These are phyloP conservation scores for Cubamyces sp. DNA, from an alignment of 768 basidiomycete genomes.

Conservation along the genomic window DNA sequence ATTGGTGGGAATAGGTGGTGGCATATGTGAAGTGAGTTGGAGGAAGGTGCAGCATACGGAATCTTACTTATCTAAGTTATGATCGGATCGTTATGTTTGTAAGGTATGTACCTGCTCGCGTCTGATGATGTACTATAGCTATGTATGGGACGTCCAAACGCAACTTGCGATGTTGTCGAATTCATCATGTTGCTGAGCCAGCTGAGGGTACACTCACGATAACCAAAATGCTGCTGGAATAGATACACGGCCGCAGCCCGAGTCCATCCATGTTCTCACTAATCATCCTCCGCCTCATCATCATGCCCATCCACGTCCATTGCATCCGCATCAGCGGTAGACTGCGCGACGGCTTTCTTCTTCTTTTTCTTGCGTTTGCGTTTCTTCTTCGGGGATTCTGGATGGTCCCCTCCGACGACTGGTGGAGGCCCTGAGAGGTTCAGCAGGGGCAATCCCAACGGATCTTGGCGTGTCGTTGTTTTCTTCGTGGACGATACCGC, in stretches of 20 bases:
- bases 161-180: too few species aligned
- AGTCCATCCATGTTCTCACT: neutral
- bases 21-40: neutral
- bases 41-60: neutral
- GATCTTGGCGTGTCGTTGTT: constrained; percentile 3
- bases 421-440: constrained; percentile 57
- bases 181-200: too few species aligned
- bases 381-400: constrained; percentile 51
- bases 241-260: too few species aligned
- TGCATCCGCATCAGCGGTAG: neutral
- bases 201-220: too few species aligned
- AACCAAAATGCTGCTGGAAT: too few species aligned
- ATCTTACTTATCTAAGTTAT: neutral
- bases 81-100: neutral
- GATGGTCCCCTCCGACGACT: constrained; percentile 22
- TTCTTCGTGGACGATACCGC: neutral
- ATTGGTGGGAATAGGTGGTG: constrained; percentile 26
- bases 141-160: neutral
- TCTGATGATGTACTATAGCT: neutral
- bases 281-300: neutral
- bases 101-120: too few species aligned
- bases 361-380: constrained; percentile 57
- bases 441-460: constrained; percentile 45
- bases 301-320: constrained; percentile 4
- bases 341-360: constrained; percentile 24